phyloP scores from a whole-genome alignment of 1,284 basidiomycete species.

The Trichosporon faecale region DNA sequence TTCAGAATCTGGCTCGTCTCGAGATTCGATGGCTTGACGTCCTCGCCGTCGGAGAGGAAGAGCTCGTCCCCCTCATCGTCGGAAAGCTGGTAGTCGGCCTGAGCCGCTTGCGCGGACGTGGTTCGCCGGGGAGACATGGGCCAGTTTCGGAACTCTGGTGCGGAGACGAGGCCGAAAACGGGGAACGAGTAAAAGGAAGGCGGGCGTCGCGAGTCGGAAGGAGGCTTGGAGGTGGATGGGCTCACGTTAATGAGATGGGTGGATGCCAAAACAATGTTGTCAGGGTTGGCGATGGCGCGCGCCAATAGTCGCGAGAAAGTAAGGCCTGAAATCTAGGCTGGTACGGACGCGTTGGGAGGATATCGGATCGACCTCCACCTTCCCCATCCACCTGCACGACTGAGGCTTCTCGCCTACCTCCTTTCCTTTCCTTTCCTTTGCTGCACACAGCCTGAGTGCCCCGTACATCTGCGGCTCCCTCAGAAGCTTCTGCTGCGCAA shows the following conservation, averaged over 20 bases:
- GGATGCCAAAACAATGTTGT: not conserved
- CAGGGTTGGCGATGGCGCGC: not conserved
- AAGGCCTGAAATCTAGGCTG: too few species aligned
- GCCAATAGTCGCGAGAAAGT: too few species aligned
- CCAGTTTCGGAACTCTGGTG: not conserved
- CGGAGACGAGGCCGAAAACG: not conserved
- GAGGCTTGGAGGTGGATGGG: not conserved
- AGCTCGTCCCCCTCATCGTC: slow-evolving; percentile 38
- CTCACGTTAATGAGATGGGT: not conserved
- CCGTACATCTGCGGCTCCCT: too few species aligned
- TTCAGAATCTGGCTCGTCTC: slow-evolving; percentile 20
- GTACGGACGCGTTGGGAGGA: not conserved
- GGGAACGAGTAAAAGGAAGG: not conserved
- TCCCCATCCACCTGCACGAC: not conserved
- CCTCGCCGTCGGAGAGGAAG: slow-evolving; percentile 29
- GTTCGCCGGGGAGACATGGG: not conserved
- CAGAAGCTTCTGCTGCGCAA: not conserved
- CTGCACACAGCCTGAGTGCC: too few species aligned
- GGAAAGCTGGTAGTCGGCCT: slow-evolving; percentile 15
- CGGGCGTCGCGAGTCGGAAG: not conserved
- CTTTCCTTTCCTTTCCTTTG: too few species aligned
- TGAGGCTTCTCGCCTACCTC: too few species aligned
- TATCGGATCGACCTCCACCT: not conserved
- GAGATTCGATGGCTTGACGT: slow-evolving; percentile 21
- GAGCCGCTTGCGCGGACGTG: not conserved